These are phyloP conservation scores for Malania oleifera DNA, from an alignment of 164 flowering plant genomes.

Conservation along the genomic window DNA sequence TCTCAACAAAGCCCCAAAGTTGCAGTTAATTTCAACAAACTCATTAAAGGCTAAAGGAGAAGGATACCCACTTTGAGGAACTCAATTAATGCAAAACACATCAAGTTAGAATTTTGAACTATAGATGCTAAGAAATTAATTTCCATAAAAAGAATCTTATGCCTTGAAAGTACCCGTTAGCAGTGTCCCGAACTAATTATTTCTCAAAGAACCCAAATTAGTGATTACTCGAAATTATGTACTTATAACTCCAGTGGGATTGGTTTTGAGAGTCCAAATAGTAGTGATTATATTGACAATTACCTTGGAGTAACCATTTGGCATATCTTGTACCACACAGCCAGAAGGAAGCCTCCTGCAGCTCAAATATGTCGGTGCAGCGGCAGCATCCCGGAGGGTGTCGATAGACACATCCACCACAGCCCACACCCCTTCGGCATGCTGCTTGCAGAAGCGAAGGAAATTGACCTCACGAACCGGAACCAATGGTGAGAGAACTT, in stretches of 20 bases:
- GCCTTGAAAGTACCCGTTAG: too few relatives aligned
- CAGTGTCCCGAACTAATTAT: too few relatives aligned
- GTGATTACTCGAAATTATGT: too few relatives aligned
- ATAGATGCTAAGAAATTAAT: too few relatives aligned
- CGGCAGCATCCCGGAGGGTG: conserved; percentile 49
- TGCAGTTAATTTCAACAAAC: conserved; percentile 33
- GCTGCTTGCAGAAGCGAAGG: conserved; percentile 95
- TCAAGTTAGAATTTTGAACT: not conserved
- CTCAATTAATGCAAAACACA: conserved; percentile 24
- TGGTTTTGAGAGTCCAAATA: too few relatives aligned
- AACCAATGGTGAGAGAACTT: conserved; percentile 92
- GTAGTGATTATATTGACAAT: too few relatives aligned
- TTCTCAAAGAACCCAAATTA: too few relatives aligned
- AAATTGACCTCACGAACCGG: conserved; percentile 81
- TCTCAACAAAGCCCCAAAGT: conserved; percentile 23
- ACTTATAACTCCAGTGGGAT: too few relatives aligned
- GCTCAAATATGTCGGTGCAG: conserved; percentile 33
- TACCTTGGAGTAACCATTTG: conserved; percentile 97
- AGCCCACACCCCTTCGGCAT: conserved; percentile 98
- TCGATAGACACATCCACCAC: conserved; percentile 93
- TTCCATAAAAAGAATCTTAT: too few relatives aligned
- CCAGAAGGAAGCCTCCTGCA: conserved; percentile 96
- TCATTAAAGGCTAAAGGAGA: conserved; percentile 33
- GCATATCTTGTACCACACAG: conserved; percentile 95
- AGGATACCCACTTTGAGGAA: conserved; percentile 22